Base-by-base conservation (phyloP, 257 asterid genomes). In the Linaria vulgaris region DNA sequence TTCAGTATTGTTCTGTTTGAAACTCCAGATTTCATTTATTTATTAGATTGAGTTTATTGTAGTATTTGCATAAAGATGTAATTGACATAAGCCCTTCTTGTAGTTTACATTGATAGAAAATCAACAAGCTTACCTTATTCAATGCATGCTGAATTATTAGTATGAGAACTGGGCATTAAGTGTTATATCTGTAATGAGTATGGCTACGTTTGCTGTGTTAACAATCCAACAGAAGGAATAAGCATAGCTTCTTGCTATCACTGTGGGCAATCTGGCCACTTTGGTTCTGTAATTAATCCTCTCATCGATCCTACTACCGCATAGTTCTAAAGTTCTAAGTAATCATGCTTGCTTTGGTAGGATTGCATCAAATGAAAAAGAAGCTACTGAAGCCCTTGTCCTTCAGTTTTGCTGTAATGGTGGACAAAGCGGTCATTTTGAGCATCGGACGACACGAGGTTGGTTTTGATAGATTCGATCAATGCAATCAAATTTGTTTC, bases 201-300 rank as follows among this genome's bases (percentile, higher is more conserved):
- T 59, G 86, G 86, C 39, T 82, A 83, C 61, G 79, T 78, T 59
- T 80, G 82, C 68, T 83, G 89, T 56, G 59, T 14, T 27, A 73
- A 68, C 8, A 49, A 55, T 54, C 74, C 17, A 67, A 34, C 24
- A 12, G 70, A 75, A 56, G 71, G 69, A 65, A 55, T 67, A 43
- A 66, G 4, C 21, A 56, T 12, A 52, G 71, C 69, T 56, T 80
- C 86, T 11, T 83, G 86, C 59, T 83, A 68, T 73, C 51, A 17
- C 9, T 83, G 86, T 61, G 89, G 89, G 76, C 46, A 57, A 73
- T 59, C 62, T 16, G 79, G 75, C 46, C 86, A 83, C 58, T 55
- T 24, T 27, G 82, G 82, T 62, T 65, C 31, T 68, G 86, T 80
- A 61, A 75, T 78, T 50, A 56, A 43, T 47, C 39, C 34, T 27